Evolutionary conservation across 768 basidiomycete species (phyloP), one percentile per base, ranked within the genome.

Genomic region (Rhizopogon roseolus): DNA sequence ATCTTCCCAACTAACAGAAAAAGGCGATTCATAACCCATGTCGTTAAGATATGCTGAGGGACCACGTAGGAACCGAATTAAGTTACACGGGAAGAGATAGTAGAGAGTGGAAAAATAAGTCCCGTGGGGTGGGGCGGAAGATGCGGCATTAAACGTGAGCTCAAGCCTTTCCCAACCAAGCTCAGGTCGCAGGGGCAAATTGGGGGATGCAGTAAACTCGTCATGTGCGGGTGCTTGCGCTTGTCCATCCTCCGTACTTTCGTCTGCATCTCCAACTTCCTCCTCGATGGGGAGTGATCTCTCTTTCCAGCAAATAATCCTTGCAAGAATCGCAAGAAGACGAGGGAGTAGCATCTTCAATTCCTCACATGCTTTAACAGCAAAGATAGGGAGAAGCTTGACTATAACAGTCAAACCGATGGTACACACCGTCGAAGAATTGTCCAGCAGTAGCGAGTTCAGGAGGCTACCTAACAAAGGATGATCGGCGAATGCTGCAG

Each of bases 11-110:
- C 73, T 75, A 41, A 84, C 75, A n/a, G 74, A 73, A 60, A 87
- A 91, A 1, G 88, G 82, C 48, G 81, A 79, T 44, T 77, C 69
- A 36, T 80, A 69, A 4, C 65, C 63, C 59, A 71, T 77, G 25
- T 79, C 76, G 7, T 65, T 68, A 16, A 97, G 70, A 60, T 92
- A 93, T 37, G 70, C 66, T 8, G 77, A 75, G 1, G 94, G 90
- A 48, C 77, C 73, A 49, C 84, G 82, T 50, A 94, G 69, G 67
- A 97, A 97, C 51, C 79, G 80, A 54, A 96, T 73, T 40, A 90
- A 76, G 71, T 95, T 97, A 70, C 86, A 89, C 1, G 94, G 94
- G 73, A 91, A 97, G 45, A 94, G 81, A 62, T 92, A 94, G 71
- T 95, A 96, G 56, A 97, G 74, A 42, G 79, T 78, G 2, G 86